Evolutionary conservation across 2,329 filamentous ascomycete genomes (phyloP).

Genomic region (Clonostachys rosea): DNA sequence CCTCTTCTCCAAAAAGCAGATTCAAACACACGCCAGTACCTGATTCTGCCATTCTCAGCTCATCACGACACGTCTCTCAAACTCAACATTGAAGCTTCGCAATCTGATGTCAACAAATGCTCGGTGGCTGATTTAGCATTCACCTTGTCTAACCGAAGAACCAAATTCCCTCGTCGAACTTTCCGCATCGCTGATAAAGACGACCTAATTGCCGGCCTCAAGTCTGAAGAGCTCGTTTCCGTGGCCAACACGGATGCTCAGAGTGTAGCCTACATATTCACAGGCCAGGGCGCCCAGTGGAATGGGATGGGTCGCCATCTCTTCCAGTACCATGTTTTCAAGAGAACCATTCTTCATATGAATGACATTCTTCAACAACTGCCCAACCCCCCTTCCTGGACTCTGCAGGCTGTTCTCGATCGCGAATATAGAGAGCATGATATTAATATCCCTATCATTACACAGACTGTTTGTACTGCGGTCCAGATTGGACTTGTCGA

Average conservation of each 20-base stretch:
- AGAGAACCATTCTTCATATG: not conserved
- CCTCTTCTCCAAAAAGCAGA: not conserved
- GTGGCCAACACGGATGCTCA: not conserved
- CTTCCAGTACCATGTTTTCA: slow-evolving; percentile 3
- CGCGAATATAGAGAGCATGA: too few species aligned
- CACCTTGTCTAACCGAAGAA: slow-evolving; percentile 8
- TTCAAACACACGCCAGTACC: slow-evolving; percentile 7
- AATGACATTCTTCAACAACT: not conserved
- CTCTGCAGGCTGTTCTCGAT: not conserved
- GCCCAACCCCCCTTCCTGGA: not conserved
- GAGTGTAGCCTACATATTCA: slow-evolving; percentile 32
- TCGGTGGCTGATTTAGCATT: slow-evolving; percentile 8
- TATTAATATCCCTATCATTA: slow-evolving; percentile 8
- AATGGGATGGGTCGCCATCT: slow-evolving; percentile 22
- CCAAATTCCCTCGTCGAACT: slow-evolving; percentile 5
- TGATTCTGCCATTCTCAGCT: slow-evolving; percentile 14
- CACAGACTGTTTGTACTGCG: slow-evolving; percentile 21
- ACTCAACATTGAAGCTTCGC: slow-evolving; percentile 7
- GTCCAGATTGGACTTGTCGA: slow-evolving; percentile 28
- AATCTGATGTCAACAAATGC: slow-evolving; percentile 1
- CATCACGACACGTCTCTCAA: slow-evolving; percentile 10
- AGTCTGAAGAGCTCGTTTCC: not conserved
- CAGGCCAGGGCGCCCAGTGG: slow-evolving; percentile 36
- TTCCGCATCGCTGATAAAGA: slow-evolving; percentile 3
- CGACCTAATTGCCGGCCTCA: not conserved